Evolutionary conservation across 1,139 yeast species (phyloP), one percentile per base, ranked within the genome.

Genomic region (Saccharomyces hybrid): DNA sequence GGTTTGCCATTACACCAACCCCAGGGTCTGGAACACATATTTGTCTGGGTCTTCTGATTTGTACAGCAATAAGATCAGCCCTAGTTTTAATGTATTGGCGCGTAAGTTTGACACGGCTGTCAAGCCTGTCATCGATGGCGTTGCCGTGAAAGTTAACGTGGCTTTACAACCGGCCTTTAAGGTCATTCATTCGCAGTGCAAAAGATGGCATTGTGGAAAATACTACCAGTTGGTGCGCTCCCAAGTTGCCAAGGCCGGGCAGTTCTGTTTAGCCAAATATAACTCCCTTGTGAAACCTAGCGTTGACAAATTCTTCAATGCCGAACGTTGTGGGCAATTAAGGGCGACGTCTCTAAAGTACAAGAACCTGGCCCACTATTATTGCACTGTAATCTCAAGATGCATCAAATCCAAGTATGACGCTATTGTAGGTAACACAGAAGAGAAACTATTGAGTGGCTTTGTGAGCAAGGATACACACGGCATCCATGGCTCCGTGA

Each of bases 261-360:
- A 6, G 11, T 38, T 38, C 11, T 20, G 5, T 4, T 38, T 38
- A 7, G 25, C 13, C 25, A 58, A 58, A 49, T 59, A 59, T 41
- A 50, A 52, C n/a, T 52, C 57, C 14, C 50, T 52, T 34, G 34
- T 59, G 25, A 54, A 50, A 46, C 61, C 59, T 8, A 49, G 46
- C 38, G 31, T 57, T 14, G 41, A 44, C 28, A 54, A 52, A 49
- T 34, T 54, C 11, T 38, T 51, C n/a, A 47, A 41, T 28, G 56
- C 52, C 27, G 54, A 54, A 30, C 48, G 51, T 47, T 34, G 56
- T 34, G 38, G 48, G 13, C 48, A 28, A 31, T 44, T 51, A 13
- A 14, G 16, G 9, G 38, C 23, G 16, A 47, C 4, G 13, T 8
- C 13, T 13, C 8, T 8, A 47, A 47, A 28, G 13, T 46, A 14